Evolutionary conservation across 306 rosid genomes (phyloP), one percentile per base, ranked within the genome.

Genomic region (Vigna nakashimae): DNA sequence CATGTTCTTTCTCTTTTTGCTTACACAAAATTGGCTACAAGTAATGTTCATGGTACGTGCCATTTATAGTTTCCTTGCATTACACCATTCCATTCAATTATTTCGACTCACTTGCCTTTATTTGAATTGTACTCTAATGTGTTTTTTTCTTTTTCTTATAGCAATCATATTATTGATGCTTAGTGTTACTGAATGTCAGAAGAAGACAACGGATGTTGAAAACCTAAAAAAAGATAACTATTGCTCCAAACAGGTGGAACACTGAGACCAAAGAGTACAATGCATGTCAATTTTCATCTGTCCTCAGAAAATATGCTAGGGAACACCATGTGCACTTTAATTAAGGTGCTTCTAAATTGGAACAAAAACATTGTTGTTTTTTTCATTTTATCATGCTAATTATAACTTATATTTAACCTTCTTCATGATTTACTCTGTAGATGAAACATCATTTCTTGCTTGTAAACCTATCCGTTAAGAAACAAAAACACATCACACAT

Each of bases 261-360:
- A 36, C 68, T 6, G 17, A 42, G 46, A 58, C 45, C 24, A 40
- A 30, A 4, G 28, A 40, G 55, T 40, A 40, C 51, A 34, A 13
- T 45, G 51, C 69, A 40, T 59, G 40, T n/a, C 30, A 45, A 59
- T 34, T 4, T 50, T 15, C 63, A 49, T 8, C 64, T 52, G 43
- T 52, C 65, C 15, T 57, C 28, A 28, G 3, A 30, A 63, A 8
- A 14, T 30, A 48, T 59, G 82, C 16, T 71, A 59, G 32, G 49
- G 42, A 53, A 26, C 59, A 53, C 49, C 84, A 69, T 82, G 64
- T 82, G 68, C 81, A 68, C 51, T 59, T 59, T 14, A 28, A 24
- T 59, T 14, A 28, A 24, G 65, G 73, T 52, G 59, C 45, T 24
- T 58, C 26, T 46, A 30, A 55, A 63, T 46, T 22, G 43, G n/a